Evolutionary conservation across 108 stramenopile species (phyloP).

Genomic region (Mediolabrus comicus): DNA sequence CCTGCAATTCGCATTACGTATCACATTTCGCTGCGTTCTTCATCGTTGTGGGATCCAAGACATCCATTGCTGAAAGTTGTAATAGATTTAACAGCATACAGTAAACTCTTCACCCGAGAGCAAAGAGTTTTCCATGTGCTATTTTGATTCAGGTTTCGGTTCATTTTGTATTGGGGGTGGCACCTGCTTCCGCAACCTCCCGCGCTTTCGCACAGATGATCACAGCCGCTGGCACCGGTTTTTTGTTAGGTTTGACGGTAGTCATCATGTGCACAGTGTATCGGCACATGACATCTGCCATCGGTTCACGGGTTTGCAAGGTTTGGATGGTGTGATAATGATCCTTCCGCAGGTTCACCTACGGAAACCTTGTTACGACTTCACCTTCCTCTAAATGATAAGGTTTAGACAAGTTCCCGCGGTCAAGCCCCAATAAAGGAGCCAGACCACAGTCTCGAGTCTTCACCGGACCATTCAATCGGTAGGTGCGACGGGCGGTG

Average conservation of each 20-base stretch:
- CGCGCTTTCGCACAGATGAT: too few relatives aligned
- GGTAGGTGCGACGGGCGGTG: conserved; percentile 99
- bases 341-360: conserved; percentile 99
- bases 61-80: conserved; percentile 97
- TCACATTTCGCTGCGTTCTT: conserved; percentile 99
- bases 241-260: conserved; percentile 5
- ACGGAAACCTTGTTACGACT: conserved; percentile 99
- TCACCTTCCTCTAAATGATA: conserved; percentile 96
- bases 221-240: conserved; percentile 6
- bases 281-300: conserved; percentile 1
- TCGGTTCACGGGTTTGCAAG: conserved; percentile 49
- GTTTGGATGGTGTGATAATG: conserved; percentile 91
- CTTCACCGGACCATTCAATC: conserved; percentile 98
- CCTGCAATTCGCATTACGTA: conserved; percentile 97
- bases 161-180: too few relatives aligned
- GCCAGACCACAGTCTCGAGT: conserved; percentile 84
- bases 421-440: conserved; percentile 68
- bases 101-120: conserved; percentile 17
- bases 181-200: too few relatives aligned
- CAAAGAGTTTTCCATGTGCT: too few relatives aligned
- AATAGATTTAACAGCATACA: conserved; percentile 46
- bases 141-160: too few relatives aligned
- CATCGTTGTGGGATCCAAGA: conserved; percentile 98
- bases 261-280: conserved; percentile 3
- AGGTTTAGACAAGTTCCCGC: conserved; percentile 88